Evolutionary conservation across 805 yeast genomes (phyloP).

Genomic region (Hanseniaspora mollemarum): DNA sequence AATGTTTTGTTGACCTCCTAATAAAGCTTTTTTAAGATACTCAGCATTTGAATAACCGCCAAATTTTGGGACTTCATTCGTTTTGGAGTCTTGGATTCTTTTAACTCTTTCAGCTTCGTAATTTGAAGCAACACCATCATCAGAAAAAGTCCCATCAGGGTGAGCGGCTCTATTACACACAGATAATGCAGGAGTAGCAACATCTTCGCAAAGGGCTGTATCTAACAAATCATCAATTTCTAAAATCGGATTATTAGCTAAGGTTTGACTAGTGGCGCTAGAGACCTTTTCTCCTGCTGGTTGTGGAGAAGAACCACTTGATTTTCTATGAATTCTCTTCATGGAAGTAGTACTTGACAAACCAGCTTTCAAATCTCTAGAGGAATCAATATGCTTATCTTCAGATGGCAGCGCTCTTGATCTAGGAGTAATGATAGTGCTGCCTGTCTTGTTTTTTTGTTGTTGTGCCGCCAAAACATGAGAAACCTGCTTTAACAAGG

Average conservation of each 20-base stretch:
- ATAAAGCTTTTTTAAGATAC: conserved; percentile 31
- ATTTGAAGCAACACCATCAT: conserved; percentile 18
- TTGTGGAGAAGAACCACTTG: conserved; percentile 17
- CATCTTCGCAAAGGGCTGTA: not conserved
- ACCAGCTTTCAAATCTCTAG: conserved; percentile 22
- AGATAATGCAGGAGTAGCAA: conserved; percentile 17
- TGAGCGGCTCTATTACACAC: conserved; percentile 11
- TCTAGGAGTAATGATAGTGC: conserved; percentile 29
- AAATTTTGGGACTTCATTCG: conserved; percentile 35
- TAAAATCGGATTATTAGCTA: not conserved
- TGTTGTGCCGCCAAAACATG: conserved; percentile 6
- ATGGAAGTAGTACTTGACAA: conserved; percentile 27
- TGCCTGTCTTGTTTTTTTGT: not conserved
- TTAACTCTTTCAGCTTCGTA: conserved; percentile 27
- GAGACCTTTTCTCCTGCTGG: not conserved
- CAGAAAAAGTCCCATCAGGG: conserved; percentile 17
- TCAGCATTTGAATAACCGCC: conserved; percentile 66
- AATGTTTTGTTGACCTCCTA: conserved; percentile 31
- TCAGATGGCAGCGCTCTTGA: conserved; percentile 28
- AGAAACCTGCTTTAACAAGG: conserved; percentile 14
- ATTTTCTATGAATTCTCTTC: conserved; percentile 25
- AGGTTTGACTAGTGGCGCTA: not conserved
- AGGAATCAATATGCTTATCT: conserved; percentile 24
- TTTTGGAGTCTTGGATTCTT: conserved; percentile 16
- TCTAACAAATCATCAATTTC: conserved; percentile 13